Percentiles rank a stretch among this genome's conserved stretches.
Conservation (phyloP, 192 early-diverging fungal genomes). For the Coemansia sp. region DNA sequence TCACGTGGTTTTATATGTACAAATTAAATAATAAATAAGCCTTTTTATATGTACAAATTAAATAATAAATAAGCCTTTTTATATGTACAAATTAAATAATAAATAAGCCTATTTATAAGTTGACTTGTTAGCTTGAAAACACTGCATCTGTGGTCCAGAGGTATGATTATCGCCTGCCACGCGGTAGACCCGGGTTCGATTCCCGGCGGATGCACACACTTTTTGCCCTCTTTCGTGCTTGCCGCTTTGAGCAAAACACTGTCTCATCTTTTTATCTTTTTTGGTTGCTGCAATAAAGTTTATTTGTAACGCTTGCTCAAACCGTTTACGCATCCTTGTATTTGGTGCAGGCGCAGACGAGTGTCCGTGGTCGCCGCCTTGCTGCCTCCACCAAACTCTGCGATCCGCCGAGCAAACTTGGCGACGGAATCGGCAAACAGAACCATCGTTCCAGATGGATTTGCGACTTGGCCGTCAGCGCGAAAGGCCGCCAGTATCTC, state of each 20-base stretch:
- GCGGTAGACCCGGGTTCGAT: conserved; percentile 81
- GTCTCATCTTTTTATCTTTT: not conserved
- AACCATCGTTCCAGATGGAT: conserved; percentile 29
- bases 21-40: too few species aligned
- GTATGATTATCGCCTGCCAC: conserved; percentile 75
- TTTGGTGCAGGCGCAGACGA: conserved; percentile 24
- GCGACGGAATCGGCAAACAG: conserved; percentile 39
- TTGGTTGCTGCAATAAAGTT: not conserved
- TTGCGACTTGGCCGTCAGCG: conserved; percentile 18
- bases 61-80: too few species aligned
- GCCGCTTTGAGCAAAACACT: too few species aligned
- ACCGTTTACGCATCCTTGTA: conserved; percentile 25
- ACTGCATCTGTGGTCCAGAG: conserved; percentile 58
- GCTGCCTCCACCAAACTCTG: conserved; percentile 25
- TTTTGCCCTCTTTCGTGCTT: not conserved
- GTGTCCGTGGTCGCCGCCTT: not conserved
- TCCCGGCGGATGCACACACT: conserved; percentile 63
- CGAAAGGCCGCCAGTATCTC: conserved; percentile 37
- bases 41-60: too few species aligned
- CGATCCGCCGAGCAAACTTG: conserved; percentile 35
- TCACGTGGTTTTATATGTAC: too few species aligned
- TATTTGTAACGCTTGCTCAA: not conserved
- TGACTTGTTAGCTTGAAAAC: too few species aligned
- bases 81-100: too few species aligned
- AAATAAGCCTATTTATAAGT: too few species aligned